Evolutionary conservation across 768 basidiomycete species (phyloP), one percentile per base, ranked within the genome.

Genomic region (Mrakia hoshinonis): DNA sequence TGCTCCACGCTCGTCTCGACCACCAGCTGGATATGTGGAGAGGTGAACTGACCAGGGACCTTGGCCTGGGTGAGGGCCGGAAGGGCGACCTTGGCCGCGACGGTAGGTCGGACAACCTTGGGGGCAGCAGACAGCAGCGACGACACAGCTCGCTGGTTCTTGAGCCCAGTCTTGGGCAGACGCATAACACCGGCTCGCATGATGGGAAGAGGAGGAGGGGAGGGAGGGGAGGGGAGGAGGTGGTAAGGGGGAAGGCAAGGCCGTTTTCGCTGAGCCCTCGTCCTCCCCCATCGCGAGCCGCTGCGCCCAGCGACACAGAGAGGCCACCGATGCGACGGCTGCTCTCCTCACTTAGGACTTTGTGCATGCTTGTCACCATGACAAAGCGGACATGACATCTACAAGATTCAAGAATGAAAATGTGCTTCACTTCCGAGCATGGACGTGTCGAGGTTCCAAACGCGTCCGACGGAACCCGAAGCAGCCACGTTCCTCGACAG

Each of bases 101-200:
- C 69, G 48, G 61, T 62, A 36, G 69, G 69, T 31, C 69, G 61
- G 61, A 54, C 70, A 26, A 49, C 36, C 36, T 47, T 66, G 64
- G 70, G 64, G n/a, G 54, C 55, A 26, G 70, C 38, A 24, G 54
- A 63, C 9, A 72, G 39, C 7, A 51, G 31, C 11, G 67, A 68
- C 29, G 49, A 34, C 51, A 72, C 58, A 51, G 70, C 70, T 63
- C 65, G 65, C 65, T 72, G 70, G 49, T 52, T 64, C 70, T 72
- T 72, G 46, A 64, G 36, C 38, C 63, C 70, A 54, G 66, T 54
- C 70, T 72, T 72, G 46, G 70, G 66, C 54, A 72, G 52, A 39
- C 65, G 64, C 11, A 55, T 48, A 43, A 62, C 62, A 52, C 70
- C 70, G 47, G 70, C 39, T 46, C 54, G 70, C 70, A 72, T 72